These are phyloP conservation scores for Yarrowia osloensis DNA, from an alignment of 805 yeast species.

Conservation along the genomic window DNA sequence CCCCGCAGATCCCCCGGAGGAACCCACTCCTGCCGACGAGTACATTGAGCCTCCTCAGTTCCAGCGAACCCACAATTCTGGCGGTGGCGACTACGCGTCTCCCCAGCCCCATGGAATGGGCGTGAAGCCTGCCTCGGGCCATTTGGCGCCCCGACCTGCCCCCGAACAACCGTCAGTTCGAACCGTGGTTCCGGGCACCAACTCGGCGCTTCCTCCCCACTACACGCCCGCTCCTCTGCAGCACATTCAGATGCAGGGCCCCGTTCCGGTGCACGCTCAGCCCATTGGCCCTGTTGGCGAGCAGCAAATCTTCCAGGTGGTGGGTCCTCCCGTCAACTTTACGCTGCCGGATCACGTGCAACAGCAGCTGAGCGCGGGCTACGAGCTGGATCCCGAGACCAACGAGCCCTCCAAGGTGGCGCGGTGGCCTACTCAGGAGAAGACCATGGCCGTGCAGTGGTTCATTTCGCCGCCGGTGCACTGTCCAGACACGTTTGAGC, in stretches of 20 bases:
- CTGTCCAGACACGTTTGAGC: constrained; percentile 14
- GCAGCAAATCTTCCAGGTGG: constrained; percentile 26
- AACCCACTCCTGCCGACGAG: constrained; percentile 49
- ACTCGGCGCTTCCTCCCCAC: constrained; percentile 20
- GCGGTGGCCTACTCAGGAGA: constrained; percentile 33
- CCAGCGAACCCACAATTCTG: constrained; percentile 31
- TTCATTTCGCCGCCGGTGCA: constrained; percentile 38
- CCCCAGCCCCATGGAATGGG: constrained; percentile 34
- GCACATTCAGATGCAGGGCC: constrained; percentile 28
- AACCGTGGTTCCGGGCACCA: constrained; percentile 16
- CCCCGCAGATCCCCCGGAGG: constrained; percentile 79
- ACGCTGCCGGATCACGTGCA: constrained; percentile 41
- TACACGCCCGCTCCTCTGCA: constrained; percentile 30
- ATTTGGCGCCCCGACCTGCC: constrained; percentile 3
- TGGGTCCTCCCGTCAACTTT: constrained; percentile 42
- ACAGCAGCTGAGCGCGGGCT: constrained; percentile 32
- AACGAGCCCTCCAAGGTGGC: constrained; percentile 31
- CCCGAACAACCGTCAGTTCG: constrained; percentile 14
- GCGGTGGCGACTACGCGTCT: constrained; percentile 31
- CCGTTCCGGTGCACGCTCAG: constrained; percentile 37
- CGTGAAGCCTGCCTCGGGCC: background rate
- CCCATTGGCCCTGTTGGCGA: constrained; percentile 35
- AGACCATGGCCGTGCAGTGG: constrained; percentile 34
- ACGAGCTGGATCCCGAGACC: constrained; percentile 35
- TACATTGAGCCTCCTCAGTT: constrained; percentile 30